A percentile compares a stretch with the other conserved stretches of the same genome.
phyloP scores from a whole-genome alignment of 805 yeast species.

The Candida manassasensis region DNA sequence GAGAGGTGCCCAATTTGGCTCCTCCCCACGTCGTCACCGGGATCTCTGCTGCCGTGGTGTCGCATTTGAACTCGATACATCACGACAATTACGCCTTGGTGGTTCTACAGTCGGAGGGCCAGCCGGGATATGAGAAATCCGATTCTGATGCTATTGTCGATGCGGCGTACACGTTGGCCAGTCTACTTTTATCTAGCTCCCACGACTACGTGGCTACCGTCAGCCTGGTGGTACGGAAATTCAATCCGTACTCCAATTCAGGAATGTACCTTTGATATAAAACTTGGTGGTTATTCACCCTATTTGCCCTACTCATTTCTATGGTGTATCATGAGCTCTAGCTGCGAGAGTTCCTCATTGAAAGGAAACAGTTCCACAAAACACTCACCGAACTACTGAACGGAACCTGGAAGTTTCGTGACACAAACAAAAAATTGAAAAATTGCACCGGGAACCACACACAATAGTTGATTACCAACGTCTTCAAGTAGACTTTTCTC shows the following conservation, averaged over 20 bases:
- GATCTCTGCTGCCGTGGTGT: conserved; percentile 42
- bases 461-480: conserved; percentile 61
- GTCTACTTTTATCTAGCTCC: conserved; percentile 7
- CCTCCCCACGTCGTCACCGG: conserved; percentile 67
- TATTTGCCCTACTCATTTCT: no score
- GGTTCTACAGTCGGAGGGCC: conserved; percentile 56
- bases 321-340: conserved; percentile 6
- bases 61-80: conserved; percentile 14
- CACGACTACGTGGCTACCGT: conserved; percentile 13
- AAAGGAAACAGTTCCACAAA: conserved; percentile 89
- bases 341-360: conserved; percentile 56
- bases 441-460: conserved; percentile 86
- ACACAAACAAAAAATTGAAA: conserved; percentile 65
- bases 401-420: conserved; percentile 78
- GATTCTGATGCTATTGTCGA: conserved; percentile 41
- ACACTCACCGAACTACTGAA: conserved; percentile 84
- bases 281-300: not conserved
- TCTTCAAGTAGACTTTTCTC: conserved; percentile 58
- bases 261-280: conserved; percentile 22
- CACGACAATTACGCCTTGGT: conserved; percentile 14
- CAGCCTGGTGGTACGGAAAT: conserved; percentile 17
- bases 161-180: conserved; percentile 15
- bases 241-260: conserved; percentile 20
- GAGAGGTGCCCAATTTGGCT: conserved; percentile 26
- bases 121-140: conserved; percentile 53